Evolutionary conservation across 2,329 filamentous ascomycete species (phyloP).

Genomic region (Curvularia sp.): DNA sequence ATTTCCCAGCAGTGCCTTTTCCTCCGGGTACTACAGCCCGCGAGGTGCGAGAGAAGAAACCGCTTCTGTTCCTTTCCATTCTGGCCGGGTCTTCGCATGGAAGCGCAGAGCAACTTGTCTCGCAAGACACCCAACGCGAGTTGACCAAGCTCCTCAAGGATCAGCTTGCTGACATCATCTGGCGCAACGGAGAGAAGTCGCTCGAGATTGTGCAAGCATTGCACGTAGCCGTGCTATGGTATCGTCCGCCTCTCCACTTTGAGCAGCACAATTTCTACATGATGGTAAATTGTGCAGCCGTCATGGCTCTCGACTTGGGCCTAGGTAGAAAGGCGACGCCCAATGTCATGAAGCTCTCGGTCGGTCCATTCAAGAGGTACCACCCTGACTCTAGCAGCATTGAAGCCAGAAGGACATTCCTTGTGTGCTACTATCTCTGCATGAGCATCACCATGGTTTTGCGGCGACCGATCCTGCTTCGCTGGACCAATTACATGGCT

Average conservation of each 20-base stretch:
- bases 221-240: slow-evolving; percentile 80
- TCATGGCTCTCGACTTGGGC: slow-evolving; percentile 85
- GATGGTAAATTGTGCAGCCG: slow-evolving; percentile 78
- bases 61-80: slow-evolving; percentile 66
- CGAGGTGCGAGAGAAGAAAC: slow-evolving; percentile 64
- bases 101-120: slow-evolving; percentile 52
- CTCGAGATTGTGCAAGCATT: slow-evolving; percentile 83
- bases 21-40: slow-evolving; percentile 61
- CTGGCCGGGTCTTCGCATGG: slow-evolving; percentile 62
- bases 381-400: slow-evolving; percentile 60
- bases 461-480: slow-evolving; percentile 64
- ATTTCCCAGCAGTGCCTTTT: slow-evolving; percentile 67
- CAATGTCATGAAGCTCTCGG: slow-evolving; percentile 49
- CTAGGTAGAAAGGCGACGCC: slow-evolving; percentile 66
- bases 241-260: slow-evolving; percentile 80
- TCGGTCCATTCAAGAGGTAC: slow-evolving; percentile 44
- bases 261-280: slow-evolving; percentile 92
- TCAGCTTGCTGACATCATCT: slow-evolving; percentile 74
- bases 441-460: slow-evolving; percentile 66
- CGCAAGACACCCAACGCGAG: slow-evolving; percentile 64
- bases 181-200: slow-evolving; percentile 79
- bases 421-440: slow-evolving; percentile 68
- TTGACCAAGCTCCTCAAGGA: slow-evolving; percentile 75
- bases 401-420: slow-evolving; percentile 66
- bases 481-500: slow-evolving; percentile 69